Conservation (phyloP, 2,329 filamentous ascomycete genomes). For the Diplocarpon rosae region DNA sequence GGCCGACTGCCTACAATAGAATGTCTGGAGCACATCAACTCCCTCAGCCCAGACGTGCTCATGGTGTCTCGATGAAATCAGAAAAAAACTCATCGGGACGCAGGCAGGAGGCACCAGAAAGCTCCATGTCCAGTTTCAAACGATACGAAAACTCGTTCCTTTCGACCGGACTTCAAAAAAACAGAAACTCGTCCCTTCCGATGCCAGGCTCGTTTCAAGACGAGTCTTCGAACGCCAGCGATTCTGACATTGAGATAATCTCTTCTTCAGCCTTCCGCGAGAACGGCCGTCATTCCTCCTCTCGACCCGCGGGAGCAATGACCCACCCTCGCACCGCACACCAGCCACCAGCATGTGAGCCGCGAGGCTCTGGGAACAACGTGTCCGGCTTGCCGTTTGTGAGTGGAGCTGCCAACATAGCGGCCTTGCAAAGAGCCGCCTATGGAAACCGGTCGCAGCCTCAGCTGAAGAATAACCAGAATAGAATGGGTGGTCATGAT, state of each 20-base stretch:
- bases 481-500: not conserved
- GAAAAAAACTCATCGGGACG: conserved; percentile 7
- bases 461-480: not conserved
- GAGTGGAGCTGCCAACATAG: too few species aligned
- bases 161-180: not conserved
- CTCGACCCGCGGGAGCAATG: not conserved
- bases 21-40: conserved; percentile 17
- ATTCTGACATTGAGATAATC: conserved; percentile 27
- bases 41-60: not conserved
- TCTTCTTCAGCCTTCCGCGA: conserved; percentile 19
- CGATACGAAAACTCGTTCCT: not conserved
- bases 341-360: not conserved
- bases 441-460: not conserved
- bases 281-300: conserved; percentile 16
- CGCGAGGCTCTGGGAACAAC: not conserved
- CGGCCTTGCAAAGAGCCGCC: too few species aligned
- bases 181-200: conserved; percentile 1
- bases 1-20: conserved; percentile 21
- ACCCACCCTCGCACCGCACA: not conserved
- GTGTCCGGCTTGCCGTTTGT: not conserved
- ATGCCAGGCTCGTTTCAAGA: conserved; percentile 18
- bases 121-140: not conserved
- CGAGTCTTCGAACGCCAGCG: conserved; percentile 15
- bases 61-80: conserved; percentile 2
- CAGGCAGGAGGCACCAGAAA: not conserved